Base-by-base conservation (phyloP, 78 protist species). In the Mastigamoeba balamuthi region DNA sequence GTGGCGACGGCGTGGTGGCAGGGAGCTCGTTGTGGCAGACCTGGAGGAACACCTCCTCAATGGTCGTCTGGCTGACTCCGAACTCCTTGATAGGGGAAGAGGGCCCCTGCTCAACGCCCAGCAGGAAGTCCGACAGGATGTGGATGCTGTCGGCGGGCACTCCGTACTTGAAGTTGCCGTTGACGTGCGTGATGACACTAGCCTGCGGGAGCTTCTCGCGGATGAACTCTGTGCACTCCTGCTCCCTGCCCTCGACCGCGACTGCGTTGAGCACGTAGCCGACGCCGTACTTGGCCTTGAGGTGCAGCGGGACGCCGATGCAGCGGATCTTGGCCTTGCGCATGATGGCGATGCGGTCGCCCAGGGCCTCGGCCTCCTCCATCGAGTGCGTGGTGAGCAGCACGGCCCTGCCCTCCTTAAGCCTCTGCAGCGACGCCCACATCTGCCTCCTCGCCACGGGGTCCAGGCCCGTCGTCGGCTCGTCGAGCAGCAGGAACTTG, bases 281-380 rank as follows among this genome's bases (percentile, higher is more conserved):
- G 27, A 43, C 81, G 3, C 96, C 97, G 74, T 83, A 90, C 30
- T 58, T 36, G 7, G 37, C 66, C 78, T 92, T 94, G 42, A 95
- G 75, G 44, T 68, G 78, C 63, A 91, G 43, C 17, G 87, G 37
- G 37, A 74, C 65, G 35, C 97, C 98, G 40, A 83, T 7, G 48
- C 81, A 66, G 29, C 38, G 33, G 27, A 91, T 43, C 40, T 66
- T 4, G 42, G 96, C 97, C 33, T 64, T 52, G 35, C 85, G 36
- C 88, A 96, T 94, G 75, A 96, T 92, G 66, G 86, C 86, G 40
- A 96, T 83, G 30, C 83, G 17, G 66, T 95, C 93, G 35, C 94
- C 95, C 29, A 92, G 72, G 23, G 80, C 84, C 41, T 92, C 93
- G 2, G 89, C 92, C 76, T 94, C 97, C 52, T 81, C 90, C 95